These are phyloP conservation scores for Pythium folliculosum DNA, from an alignment of 352 stramenopile genomes.

Conservation along the genomic window DNA sequence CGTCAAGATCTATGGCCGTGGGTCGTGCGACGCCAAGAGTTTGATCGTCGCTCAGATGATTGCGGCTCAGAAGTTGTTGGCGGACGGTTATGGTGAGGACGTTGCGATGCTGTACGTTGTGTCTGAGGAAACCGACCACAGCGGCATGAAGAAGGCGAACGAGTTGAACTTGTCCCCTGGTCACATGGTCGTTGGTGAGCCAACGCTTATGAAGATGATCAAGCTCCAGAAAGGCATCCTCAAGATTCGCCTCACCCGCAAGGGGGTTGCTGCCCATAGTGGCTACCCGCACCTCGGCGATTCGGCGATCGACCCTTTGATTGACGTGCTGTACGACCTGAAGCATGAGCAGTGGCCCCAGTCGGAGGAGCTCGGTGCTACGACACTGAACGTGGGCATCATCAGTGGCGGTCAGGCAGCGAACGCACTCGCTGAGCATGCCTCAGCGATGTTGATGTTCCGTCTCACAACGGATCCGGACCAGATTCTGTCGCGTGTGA, in stretches of 20 bases:
- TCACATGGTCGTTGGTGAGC: conserved; percentile 82
- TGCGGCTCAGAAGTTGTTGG: conserved; percentile 65
- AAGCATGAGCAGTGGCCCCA: conserved; percentile 78
- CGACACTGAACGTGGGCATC: conserved; percentile 85
- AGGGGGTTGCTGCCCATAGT: conserved; percentile 79
- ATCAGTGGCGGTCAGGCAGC: conserved; percentile 79
- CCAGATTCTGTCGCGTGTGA: conserved; percentile 65
- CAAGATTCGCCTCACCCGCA: conserved; percentile 75
- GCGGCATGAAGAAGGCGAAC: conserved; percentile 88
- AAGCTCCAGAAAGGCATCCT: conserved; percentile 88
- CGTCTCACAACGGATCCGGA: conserved; percentile 75
- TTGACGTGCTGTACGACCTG: conserved; percentile 82
- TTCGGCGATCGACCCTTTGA: conserved; percentile 83
- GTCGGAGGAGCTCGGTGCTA: conserved; percentile 78
- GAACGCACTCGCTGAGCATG: conserved; percentile 82
- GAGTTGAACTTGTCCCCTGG: conserved; percentile 66
- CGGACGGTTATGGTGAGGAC: conserved; percentile 56
- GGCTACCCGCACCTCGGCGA: conserved; percentile 83
- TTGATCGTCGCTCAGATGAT: conserved; percentile 84
- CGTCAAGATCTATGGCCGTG: conserved; percentile 72
- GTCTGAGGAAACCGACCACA: conserved; percentile 88
- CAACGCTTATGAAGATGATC: conserved; percentile 80
- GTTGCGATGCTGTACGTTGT: conserved; percentile 84
- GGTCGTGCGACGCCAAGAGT: conserved; percentile 84
- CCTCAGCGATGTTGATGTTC: conserved; percentile 90